A percentile compares a stretch with the other conserved stretches of the same genome.
Evolutionary conservation across 768 basidiomycete genomes (phyloP).

Genomic region (Ramaria sp.): DNA sequence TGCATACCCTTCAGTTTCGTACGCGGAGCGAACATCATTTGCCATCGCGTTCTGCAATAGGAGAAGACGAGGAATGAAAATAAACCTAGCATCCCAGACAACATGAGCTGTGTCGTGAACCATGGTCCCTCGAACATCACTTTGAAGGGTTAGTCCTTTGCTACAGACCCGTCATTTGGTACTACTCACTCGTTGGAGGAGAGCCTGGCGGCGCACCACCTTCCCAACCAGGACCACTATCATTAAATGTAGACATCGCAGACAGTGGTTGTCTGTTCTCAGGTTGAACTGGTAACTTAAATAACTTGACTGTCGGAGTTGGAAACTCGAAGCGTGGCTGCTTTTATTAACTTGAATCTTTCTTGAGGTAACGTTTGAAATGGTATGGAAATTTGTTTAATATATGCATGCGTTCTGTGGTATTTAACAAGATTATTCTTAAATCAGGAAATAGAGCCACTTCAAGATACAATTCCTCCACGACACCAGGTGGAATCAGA

Average conservation of each 20-base stretch:
- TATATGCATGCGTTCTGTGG: no score
- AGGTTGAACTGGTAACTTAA: background rate
- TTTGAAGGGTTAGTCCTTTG: conserved; percentile 19
- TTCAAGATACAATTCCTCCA: conserved; percentile 45
- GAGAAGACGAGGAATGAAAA: conserved; percentile 81
- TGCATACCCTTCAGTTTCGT: conserved; percentile 85
- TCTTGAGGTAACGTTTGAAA: background rate
- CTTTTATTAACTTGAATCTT: no score
- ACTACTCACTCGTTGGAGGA: conserved; percentile 47
- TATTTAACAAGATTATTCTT: no score
- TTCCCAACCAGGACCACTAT: conserved; percentile 26
- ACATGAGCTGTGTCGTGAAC: conserved; percentile 82
- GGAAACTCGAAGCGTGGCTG: no score
- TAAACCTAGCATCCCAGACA: conserved; percentile 70
- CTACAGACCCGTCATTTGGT: background rate
- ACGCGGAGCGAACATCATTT: conserved; percentile 81
- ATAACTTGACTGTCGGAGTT: no score
- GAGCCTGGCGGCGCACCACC: conserved; percentile 43
- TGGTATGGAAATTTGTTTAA: background rate
- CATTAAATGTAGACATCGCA: conserved; percentile 13
- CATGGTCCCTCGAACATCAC: conserved; percentile 87
- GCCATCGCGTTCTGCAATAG: conserved; percentile 80
- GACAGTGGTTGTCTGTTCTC: background rate
- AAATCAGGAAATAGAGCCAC: conserved; percentile 36
- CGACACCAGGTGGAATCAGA: conserved; percentile 57